Conservation (phyloP, 352 stramenopile species). For the Phytophthora meadii region DNA sequence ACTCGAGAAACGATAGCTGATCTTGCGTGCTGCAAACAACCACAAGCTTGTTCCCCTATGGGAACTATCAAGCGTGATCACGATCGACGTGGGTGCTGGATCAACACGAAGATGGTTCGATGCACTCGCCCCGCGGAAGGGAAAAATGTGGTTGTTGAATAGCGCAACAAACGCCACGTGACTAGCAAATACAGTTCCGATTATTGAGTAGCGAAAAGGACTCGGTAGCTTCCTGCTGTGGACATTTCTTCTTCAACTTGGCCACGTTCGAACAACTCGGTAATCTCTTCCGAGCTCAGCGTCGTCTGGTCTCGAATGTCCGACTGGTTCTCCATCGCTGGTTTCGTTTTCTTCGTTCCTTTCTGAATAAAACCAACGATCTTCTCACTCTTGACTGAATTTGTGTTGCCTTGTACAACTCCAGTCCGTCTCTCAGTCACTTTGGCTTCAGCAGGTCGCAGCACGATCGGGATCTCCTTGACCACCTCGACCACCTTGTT, state of each 20-base stretch:
- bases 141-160: constrained; percentile 11
- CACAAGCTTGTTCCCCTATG: neutral
- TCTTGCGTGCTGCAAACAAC: constrained; percentile 8
- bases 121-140: constrained; percentile 26
- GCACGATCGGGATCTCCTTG: constrained; percentile 26
- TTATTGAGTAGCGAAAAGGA: constrained; percentile 45
- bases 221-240: constrained; percentile 34
- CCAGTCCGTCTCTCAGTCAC: constrained; percentile 2
- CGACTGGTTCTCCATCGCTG: constrained; percentile 1
- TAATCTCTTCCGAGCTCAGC: constrained; percentile 31
- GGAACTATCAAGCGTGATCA: constrained; percentile 15
- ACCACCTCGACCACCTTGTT: constrained; percentile 18
- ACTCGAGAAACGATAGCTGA: constrained; percentile 6
- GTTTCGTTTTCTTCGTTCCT: neutral
- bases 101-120: constrained; percentile 10
- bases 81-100: constrained; percentile 17
- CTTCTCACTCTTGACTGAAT: neutral
- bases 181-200: constrained; percentile 1
- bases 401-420: neutral
- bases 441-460: constrained; percentile 16
- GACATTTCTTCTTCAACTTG: constrained; percentile 41
- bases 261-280: constrained; percentile 23
- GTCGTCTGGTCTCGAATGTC: constrained; percentile 25
- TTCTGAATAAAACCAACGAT: neutral
- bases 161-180: neutral